Base-by-base conservation (phyloP, 2,329 filamentous ascomycete genomes). In the Arachnopeziza araneosa region DNA sequence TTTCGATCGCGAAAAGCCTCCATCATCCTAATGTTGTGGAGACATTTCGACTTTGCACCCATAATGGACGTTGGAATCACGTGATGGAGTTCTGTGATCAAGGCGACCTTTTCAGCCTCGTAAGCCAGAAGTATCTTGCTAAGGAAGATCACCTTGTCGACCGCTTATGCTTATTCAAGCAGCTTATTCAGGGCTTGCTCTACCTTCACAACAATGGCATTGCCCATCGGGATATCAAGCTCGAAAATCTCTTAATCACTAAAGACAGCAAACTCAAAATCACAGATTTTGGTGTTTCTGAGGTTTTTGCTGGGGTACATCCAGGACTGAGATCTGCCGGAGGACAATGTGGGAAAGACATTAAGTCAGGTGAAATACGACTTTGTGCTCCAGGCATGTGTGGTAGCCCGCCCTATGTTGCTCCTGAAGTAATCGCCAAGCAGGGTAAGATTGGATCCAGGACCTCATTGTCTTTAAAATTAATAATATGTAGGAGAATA, bases 51-150 rank as follows among this genome's bases (percentile, higher is more conserved):
- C 79, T 96, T 6, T 95, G 91, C 76, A 85, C 83, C 17, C 82
- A 92, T 66, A 83, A 86, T 66, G 85, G 84, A 32, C 85, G 88
- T 49, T 96, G 90, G 89, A 93, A 91, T 72, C 90, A 96, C 72
- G 90, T 96, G 59, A 96, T 96, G 92, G 91, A 96, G 72, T 96
- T 90, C 73, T 96, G 92, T 76, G 81, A 84, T 2, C 85, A 91
- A 66, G 91, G 92, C 52, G 92, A 96, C 70, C 77, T 96, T 6
- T 93, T 89, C 72, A 80, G 81, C 63, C 77, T 96, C 14, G 87
- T 96, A 49, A 83, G 87, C 65, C 88, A 87, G 72, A 83, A 83
- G 36, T 87, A 88, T 68, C 83, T 96, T 64, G 83, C 78, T 59
- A 75, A 78, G 2, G 80, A 86, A 7, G 85, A 89, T 58, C 85